Base-by-base conservation (phyloP, 202 grass and related monocot genomes). In the Panicum virgatum region DNA sequence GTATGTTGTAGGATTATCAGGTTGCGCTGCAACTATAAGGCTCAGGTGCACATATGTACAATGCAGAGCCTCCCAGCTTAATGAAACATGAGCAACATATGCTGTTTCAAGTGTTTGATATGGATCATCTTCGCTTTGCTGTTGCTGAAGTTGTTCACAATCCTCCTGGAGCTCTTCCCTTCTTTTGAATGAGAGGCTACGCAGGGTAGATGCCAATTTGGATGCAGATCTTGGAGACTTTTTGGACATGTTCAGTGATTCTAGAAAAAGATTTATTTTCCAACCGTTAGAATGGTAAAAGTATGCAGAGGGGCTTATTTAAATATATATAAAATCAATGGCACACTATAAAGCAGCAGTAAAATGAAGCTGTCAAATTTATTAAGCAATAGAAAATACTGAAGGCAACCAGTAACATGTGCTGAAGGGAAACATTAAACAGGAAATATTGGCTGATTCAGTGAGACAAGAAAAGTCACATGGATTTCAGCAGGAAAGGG, bases 11-110 rank as follows among this genome's bases (percentile, higher is more conserved):
- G 53, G 66, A 73, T 79, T 83, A 12, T 96, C 89, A 23, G 93
- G 82, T 60, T 99, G 88, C 53, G 91, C 80, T 12, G 83, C 90
- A 0, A 92, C 87, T 44, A 90, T 99, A 65, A 91, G 81, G 46
- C 85, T 92, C 34, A 96, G 66, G 59, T 96, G 93, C 29, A 88
- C 86, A 76, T 93, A 99, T 29, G 89, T 92, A 65, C 92, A 93
- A 86, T 99, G 87, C 53, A 99, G 85, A 66, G 85, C 96, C 70
- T 99, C 96, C 96, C 93, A 99, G 57, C 93, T 94, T 82, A 99
- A 88, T 16, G 89, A 91, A 81, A 99, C 83, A 3, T 99, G 93
- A 45, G 89, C 96, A 65, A 94, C 87, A 76, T 96, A 99, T 16
- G 93, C 87, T 43, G 83, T 90, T 79, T 99, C 96, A 75, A 99